Percentiles rank a stretch among this genome's conserved stretches.
Conservation (phyloP, 805 yeast genomes). For the Brettanomyces nanus region DNA sequence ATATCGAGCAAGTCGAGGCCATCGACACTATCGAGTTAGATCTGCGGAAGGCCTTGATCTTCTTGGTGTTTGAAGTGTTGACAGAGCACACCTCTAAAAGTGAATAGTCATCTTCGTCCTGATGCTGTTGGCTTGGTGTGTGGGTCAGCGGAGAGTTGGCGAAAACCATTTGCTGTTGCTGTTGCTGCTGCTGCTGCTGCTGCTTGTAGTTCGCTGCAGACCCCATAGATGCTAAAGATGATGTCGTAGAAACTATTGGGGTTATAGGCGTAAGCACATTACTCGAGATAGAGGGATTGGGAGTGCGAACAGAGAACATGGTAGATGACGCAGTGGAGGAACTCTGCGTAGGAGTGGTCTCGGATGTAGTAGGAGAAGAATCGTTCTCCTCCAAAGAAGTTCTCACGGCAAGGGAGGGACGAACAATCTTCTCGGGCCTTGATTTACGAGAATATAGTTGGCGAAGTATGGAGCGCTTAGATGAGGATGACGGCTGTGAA, state of each 20-base stretch:
- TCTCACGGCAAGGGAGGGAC: not conserved
- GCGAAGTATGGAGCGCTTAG: not conserved
- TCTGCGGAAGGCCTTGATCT: constrained; percentile 20
- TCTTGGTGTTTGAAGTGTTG: constrained; percentile 20
- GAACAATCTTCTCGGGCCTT: not conserved
- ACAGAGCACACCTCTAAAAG: constrained; percentile 19
- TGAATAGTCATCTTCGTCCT: constrained; percentile 11
- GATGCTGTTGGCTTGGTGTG: not conserved
- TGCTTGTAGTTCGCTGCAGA: constrained; percentile 3
- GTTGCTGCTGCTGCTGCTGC: not conserved
- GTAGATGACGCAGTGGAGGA: constrained; percentile 2
- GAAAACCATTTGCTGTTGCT: not conserved
- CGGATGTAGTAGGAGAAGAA: constrained; percentile 1
- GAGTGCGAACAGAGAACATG: not conserved
- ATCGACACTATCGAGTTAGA: constrained; percentile 23
- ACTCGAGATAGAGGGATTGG: not conserved
- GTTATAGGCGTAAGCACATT: constrained; percentile 16
- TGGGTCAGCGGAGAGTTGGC: not conserved
- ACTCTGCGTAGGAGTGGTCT: not conserved
- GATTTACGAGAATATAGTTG: constrained; percentile 2
- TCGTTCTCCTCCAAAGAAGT: constrained; percentile 1
- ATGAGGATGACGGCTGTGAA: not conserved
- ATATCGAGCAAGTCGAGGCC: constrained; percentile 15
- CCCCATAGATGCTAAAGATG: constrained; percentile 13
- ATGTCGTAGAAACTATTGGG: constrained; percentile 18